These are phyloP conservation scores for Petunia hybrid DNA, from an alignment of 305 asterid species.

Conservation along the genomic window DNA sequence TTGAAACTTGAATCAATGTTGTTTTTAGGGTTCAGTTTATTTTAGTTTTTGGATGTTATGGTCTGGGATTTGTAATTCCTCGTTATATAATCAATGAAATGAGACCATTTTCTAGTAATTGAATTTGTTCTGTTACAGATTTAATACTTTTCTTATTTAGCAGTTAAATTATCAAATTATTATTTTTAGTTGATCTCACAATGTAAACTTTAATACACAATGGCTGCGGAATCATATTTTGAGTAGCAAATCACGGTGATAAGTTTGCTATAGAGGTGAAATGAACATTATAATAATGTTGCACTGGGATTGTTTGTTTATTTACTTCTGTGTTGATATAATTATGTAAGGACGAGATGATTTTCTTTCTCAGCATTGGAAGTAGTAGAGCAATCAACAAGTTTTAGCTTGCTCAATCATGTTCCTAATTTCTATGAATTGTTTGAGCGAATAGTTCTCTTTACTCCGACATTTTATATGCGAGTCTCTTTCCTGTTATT, in stretches of 20 bases:
- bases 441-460: background rate
- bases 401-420: too few relatives aligned
- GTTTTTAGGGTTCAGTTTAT: background rate
- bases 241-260: too few relatives aligned
- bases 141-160: background rate
- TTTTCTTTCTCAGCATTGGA: too few relatives aligned
- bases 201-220: too few relatives aligned
- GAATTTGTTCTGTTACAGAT: background rate
- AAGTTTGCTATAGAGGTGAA: too few relatives aligned
- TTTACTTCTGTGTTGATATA: too few relatives aligned
- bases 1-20: background rate
- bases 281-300: too few relatives aligned
- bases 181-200: too few relatives aligned
- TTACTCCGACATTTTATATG: background rate
- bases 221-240: too few relatives aligned
- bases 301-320: too few relatives aligned
- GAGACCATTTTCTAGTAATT: background rate
- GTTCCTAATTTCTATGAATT: background rate
- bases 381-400: too few relatives aligned
- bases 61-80: conserved; percentile 2
- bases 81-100: conserved; percentile 4
- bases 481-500: background rate
- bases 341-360: too few relatives aligned
- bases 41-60: background rate
- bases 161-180: background rate